These are phyloP conservation scores for Boletus rubropictus DNA, from an alignment of 768 basidiomycete species.

Conservation along the genomic window DNA sequence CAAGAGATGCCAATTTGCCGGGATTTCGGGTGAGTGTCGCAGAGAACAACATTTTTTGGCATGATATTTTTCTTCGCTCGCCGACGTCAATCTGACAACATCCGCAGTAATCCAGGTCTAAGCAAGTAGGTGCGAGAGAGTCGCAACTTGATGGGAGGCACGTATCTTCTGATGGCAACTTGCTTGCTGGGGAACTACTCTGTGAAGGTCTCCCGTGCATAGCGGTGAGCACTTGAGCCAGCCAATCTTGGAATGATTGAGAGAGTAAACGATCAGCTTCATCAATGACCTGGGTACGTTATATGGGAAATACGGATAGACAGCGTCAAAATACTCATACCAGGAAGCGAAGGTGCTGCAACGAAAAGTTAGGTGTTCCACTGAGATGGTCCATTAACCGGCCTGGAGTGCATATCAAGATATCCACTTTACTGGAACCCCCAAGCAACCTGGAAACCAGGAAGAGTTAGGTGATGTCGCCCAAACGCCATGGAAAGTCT, in stretches of 20 bases:
- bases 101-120: constrained; percentile 21
- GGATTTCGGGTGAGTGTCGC: constrained; percentile 95
- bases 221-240: constrained; percentile 76
- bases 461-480: background rate
- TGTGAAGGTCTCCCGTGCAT: constrained; percentile 40
- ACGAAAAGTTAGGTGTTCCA: constrained; percentile 81
- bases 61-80: constrained; percentile 58
- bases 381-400: constrained; percentile 90
- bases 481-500: constrained; percentile 12
- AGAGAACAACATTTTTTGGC: constrained; percentile 94
- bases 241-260: constrained; percentile 96
- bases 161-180: constrained; percentile 6
- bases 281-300: constrained; percentile 71
- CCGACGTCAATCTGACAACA: constrained; percentile 44
- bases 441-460: constrained; percentile 53
- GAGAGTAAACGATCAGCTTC: constrained; percentile 95
- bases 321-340: constrained; percentile 40
- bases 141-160: constrained; percentile 22
- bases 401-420: constrained; percentile 94
- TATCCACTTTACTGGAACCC: constrained; percentile 87
- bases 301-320: background rate
- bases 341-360: constrained; percentile 93
- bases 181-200: background rate
- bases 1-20: constrained; percentile 80
- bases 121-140: constrained; percentile 58